These are phyloP conservation scores for Fusarium cicatricum DNA, from an alignment of 2,329 filamentous ascomycete genomes.

Conservation along the genomic window DNA sequence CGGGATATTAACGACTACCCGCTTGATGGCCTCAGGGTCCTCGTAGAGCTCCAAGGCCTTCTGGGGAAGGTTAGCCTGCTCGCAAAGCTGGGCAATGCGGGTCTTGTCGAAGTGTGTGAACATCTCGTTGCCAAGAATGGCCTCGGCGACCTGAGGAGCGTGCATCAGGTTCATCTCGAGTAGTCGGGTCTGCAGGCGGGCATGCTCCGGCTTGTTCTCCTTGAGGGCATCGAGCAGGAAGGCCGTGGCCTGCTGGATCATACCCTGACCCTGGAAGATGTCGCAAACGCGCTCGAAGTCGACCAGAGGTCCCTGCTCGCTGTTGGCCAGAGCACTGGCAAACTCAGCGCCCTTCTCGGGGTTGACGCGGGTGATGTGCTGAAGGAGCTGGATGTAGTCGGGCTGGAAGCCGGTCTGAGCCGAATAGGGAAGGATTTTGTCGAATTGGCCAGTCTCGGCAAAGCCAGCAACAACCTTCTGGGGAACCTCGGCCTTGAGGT, in stretches of 20 bases:
- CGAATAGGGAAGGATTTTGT: constrained; percentile 93
- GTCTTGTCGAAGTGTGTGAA: constrained; percentile 96
- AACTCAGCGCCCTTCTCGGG: constrained; percentile 96
- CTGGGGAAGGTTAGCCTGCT: constrained; percentile 87
- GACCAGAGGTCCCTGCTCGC: constrained; percentile 85
- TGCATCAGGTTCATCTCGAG: constrained; percentile 98
- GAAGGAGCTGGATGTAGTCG: constrained; percentile 91
- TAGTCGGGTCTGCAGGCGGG: constrained; percentile 89
- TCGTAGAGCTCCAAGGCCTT: constrained; percentile 95
- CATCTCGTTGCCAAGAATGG: constrained; percentile 97
- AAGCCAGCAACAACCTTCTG: constrained; percentile 96
- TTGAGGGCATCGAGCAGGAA: constrained; percentile 96
- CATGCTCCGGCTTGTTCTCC: constrained; percentile 94
- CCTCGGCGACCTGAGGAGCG: constrained; percentile 96
- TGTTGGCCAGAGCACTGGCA: constrained; percentile 88
- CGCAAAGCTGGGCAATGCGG: constrained; percentile 88
- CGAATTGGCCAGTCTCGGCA: constrained; percentile 95
- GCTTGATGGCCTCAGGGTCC: constrained; percentile 88
- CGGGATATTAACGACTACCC: constrained; percentile 83
- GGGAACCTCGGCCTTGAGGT: constrained; percentile 87
- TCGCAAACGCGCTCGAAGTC: constrained; percentile 96
- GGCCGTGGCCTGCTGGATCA: constrained; percentile 98
- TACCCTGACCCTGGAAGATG: constrained; percentile 97
- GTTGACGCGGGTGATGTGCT: constrained; percentile 91
- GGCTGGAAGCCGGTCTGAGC: constrained; percentile 87